Evolutionary conservation across 305 asterid species (phyloP), one percentile per base, ranked within the genome.

Genomic region (Withania somnifera): DNA sequence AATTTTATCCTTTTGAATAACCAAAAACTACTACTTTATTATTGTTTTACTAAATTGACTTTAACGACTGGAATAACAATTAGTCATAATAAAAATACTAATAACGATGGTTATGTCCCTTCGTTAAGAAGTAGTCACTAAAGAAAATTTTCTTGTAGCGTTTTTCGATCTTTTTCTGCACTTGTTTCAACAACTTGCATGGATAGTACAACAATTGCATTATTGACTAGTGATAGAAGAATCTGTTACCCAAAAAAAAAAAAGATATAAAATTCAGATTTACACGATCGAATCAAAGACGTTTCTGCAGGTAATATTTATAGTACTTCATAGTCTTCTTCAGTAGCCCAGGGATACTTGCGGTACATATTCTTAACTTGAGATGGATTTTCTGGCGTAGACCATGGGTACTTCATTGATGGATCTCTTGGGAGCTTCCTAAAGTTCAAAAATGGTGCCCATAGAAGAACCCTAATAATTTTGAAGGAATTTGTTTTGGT

Each of bases 401-500:
- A 88, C 97, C 98, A 94, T 2, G 98, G 98, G 51, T 93, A 93
- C 88, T 93, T 93, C 93, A 94, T 89, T 11, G 84, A 68, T 83
- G 98, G 97, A 88, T 93, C 96, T 86, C 97, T 32, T 0, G 98
- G 97, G 47, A 94, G 87, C 82, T 92, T 94, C 73, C 97, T 90
- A 91, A 93, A 92, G 91, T 94, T 94, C 66, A 94, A 86, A 84
- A 94, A 94, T 86, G 97, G 97, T 50, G 98, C 97, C 98, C 98
- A 93, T 50, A 93, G 87, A 87, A 92, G 78, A 66, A 91, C 83
- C 87, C 97, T 92, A 87, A 58, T 47, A 34, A 1, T 34, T 34
- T 34, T 34, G 38, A 34, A 34, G 5, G 38, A 34, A 34, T n/a
- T 34, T 5, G 5, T 34, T 4, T 30, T 30, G 34, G 34, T 30